Evolutionary conservation across 2,329 filamentous ascomycete genomes (phyloP), one percentile per base, ranked within the genome.

Genomic region (Penicillium sp.): DNA sequence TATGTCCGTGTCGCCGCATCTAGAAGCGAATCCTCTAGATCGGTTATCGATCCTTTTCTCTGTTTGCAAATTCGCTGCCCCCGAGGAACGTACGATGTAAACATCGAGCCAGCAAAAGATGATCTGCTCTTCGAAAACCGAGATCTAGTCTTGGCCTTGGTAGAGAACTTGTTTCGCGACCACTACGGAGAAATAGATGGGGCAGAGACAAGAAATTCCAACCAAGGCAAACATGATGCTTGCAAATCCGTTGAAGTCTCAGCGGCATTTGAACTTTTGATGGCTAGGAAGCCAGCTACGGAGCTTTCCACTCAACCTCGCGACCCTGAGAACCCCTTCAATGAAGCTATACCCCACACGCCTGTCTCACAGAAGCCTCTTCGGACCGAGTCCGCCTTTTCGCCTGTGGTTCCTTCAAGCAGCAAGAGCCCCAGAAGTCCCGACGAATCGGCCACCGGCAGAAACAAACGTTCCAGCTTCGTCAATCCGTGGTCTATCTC

Each of bases 21-120:
- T 61, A 34, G 25, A 55, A n/a, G 33, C 7, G 56, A 57, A 19
- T 6, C 57, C 55, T 6, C 66, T 61, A 61, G 56, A 23, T 63
- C 63, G 6, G 53, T 79, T 40, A 79, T 76, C 33, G 79, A 85
- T 48, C 82, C 83, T 0, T 86, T 87, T 64, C 63, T 86, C 11
- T 82, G 75, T 59, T 65, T 87, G 50, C 79, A 82, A 34, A 77
- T 87, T 9, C 63, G 65, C 2, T 87, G 84, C 67, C 80, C 81
- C 2, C 64, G 67, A 10, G 80, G 77, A 7, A 81, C 75, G 43
- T 87, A 87, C 65, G 85, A 87, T 70, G 76, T 80, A 5, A 87
- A 87, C 58, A 73, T 87, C 36, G 85, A 88, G 63, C 84, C 85
- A 4, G 79, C 81, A 1, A 88, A 88, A 65, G 83, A 87, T 65